Evolutionary conservation across 352 stramenopile species (phyloP).

Genomic region (Phytophthora crassamura): DNA sequence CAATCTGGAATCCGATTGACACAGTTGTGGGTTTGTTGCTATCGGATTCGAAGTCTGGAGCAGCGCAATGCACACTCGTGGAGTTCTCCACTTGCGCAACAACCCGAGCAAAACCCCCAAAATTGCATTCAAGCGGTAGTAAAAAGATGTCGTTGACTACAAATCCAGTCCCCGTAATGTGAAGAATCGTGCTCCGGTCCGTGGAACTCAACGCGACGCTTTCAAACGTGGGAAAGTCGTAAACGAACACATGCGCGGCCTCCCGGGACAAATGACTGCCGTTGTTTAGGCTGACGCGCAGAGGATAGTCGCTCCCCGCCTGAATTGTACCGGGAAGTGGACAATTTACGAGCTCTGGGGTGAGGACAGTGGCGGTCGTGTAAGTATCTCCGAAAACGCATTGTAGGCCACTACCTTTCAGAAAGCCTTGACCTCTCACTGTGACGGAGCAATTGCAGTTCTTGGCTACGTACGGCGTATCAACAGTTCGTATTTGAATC

Average conservation of each 20-base stretch:
- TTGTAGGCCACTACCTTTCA: constrained; percentile 13
- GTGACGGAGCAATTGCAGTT: constrained; percentile 20
- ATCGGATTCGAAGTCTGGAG: constrained; percentile 20
- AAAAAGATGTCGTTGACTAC: constrained; percentile 18
- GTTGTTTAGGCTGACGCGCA: constrained; percentile 46
- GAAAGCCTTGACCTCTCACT: constrained; percentile 34
- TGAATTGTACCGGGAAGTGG: constrained; percentile 21
- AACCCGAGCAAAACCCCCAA: constrained; percentile 16
- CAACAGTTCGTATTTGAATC: constrained; percentile 26
- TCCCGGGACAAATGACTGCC: constrained; percentile 33
- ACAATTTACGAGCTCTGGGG: constrained; percentile 27
- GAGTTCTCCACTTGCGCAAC: constrained; percentile 23
- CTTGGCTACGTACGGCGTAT: constrained; percentile 26
- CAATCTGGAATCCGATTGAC: constrained; percentile 22
- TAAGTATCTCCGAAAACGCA: constrained; percentile 30
- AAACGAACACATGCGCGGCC: constrained; percentile 20
- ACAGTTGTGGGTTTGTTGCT: constrained; percentile 10
- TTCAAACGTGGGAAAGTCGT: constrained; percentile 32
- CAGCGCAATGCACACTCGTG: constrained; percentile 28
- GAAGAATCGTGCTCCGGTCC: constrained; percentile 8
- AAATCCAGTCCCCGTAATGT: constrained; percentile 35
- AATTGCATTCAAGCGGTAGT: constrained; percentile 32
- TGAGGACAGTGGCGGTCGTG: constrained; percentile 10
- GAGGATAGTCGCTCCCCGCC: constrained; percentile 17
- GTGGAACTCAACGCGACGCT: not conserved